Conservation (phyloP, 2,329 filamentous ascomycete species). For the Microcyclospora tardicrescens region DNA sequence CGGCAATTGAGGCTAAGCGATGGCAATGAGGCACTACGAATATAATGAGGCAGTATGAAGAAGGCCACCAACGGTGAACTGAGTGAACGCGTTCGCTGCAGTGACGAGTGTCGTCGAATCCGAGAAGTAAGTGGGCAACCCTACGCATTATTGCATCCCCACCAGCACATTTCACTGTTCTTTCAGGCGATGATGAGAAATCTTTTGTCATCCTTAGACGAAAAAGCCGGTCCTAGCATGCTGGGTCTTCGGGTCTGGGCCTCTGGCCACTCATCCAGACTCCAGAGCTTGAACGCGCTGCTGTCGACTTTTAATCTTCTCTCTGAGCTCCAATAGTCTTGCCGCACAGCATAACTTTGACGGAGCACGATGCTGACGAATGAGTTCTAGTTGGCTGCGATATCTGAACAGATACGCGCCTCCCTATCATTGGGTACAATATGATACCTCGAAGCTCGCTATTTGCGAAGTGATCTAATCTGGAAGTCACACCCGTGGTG, state of each 20-base stretch:
- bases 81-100: too few relatives aligned
- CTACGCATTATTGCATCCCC: neutral
- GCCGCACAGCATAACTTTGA: too few relatives aligned
- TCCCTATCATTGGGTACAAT: too few relatives aligned
- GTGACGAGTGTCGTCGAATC: too few relatives aligned
- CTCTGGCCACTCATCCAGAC: constrained; percentile 15
- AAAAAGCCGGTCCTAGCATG: constrained; percentile 13
- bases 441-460: too few relatives aligned
- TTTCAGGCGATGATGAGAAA: constrained; percentile 22
- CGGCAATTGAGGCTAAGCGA: neutral
- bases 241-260: constrained; percentile 13
- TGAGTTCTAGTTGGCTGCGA: too few relatives aligned
- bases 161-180: constrained; percentile 1
- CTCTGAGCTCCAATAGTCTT: constrained; percentile 14
- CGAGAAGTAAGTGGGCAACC: too few relatives aligned
- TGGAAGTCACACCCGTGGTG: too few relatives aligned
- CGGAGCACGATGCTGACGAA: too few relatives aligned
- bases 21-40: neutral
- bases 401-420: too few relatives aligned
- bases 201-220: constrained; percentile 27
- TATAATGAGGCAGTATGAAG: neutral
- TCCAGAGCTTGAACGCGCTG: constrained; percentile 7
- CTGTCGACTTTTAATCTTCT: constrained; percentile 26
- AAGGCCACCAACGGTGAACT: too few relatives aligned
- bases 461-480: too few relatives aligned